Base-by-base conservation (phyloP, 2,329 filamentous ascomycete species). In the Calonectria pseudoreteaudii region DNA sequence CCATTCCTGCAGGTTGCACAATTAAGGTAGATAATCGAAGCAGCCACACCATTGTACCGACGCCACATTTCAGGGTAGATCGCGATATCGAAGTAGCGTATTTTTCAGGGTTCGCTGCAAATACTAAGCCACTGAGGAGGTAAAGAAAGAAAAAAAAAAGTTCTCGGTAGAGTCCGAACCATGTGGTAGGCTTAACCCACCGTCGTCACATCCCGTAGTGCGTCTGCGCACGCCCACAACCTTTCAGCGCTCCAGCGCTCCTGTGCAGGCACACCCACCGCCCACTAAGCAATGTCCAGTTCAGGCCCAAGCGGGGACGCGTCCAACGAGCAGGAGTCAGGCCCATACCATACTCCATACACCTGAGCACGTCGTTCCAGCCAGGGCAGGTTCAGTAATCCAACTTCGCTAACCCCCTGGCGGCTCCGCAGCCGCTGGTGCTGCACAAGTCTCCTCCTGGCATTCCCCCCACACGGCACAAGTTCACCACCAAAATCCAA, bases 121-220 rank as follows among this genome's bases (percentile, higher is more conserved):
- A 62, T 62, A 41, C 56, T 36, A 62, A 38, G 56, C 56, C 56
- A 28, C 31, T 41, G 34, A 41, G 36, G 36, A n/a, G n/a, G n/a
- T n/a, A n/a, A n/a, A n/a, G n/a, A 4, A 13, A 3, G 16, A 10
- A 20, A 23, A 26, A 41, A 58, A 41, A 62, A 62, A 62, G 56
- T 62, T 41, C 56, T 62, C 56, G 56, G 56, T 62, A 62, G 56
- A 62, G 56, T 62, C 34, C 56, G 56, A 62, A 62, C 56, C 56
- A 62, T 62, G 56, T 62, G 56, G 56, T 28, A 34, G 56, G 56
- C 56, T 62, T 41, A 34, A 62, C 34, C 56, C 56, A 62, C 56
- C 56, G 23, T 41, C 56, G 56, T 62, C 34, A 41, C 56, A 62
- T 62, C 56, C 56, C 56, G 56, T n/a, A 62, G 34, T 36, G 36